Conservation (phyloP, 2,329 filamentous ascomycete species). For the Graphilbum fragrans region DNA sequence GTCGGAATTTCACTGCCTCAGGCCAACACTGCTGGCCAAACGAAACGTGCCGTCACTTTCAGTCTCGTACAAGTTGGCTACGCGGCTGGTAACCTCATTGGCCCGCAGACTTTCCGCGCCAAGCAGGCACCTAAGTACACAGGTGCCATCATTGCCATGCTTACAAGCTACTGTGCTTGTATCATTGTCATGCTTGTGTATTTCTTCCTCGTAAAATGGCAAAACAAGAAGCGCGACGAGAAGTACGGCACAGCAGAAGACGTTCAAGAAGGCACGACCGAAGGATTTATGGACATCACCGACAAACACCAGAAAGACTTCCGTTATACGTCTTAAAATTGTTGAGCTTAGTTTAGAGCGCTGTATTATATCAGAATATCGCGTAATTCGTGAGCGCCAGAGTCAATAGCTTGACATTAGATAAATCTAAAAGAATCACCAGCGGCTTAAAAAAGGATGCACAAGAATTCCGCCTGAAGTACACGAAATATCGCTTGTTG, state of each 20-base stretch:
- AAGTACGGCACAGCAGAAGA: background rate
- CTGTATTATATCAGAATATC: background rate
- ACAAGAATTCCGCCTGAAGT: no score
- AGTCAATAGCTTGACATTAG: no score
- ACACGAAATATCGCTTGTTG: no score
- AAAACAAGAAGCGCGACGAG: slow-evolving; percentile 23
- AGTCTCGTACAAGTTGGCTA: slow-evolving; percentile 4
- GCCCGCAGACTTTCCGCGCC: slow-evolving; percentile 42
- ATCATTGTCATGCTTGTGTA: slow-evolving; percentile 25
- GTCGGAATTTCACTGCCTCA: slow-evolving; percentile 8
- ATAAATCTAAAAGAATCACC: no score
- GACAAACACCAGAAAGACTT: slow-evolving; percentile 9
- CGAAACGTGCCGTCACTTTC: slow-evolving; percentile 4
- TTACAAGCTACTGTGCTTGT: slow-evolving; percentile 34
- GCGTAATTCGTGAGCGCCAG: no score
- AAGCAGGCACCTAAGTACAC: slow-evolving; percentile 38
- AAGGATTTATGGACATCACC: background rate
- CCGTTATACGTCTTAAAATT: slow-evolving; percentile 14
- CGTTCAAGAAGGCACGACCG: background rate
- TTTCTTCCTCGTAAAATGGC: slow-evolving; percentile 32
- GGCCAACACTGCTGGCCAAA: slow-evolving; percentile 8
- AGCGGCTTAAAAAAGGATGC: no score
- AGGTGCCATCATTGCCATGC: slow-evolving; percentile 41
- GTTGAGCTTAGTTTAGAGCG: background rate
- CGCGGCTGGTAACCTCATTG: slow-evolving; percentile 42